Evolutionary conservation across 306 rosid species (phyloP), one percentile per base, ranked within the genome.

Genomic region (Delonix regia): DNA sequence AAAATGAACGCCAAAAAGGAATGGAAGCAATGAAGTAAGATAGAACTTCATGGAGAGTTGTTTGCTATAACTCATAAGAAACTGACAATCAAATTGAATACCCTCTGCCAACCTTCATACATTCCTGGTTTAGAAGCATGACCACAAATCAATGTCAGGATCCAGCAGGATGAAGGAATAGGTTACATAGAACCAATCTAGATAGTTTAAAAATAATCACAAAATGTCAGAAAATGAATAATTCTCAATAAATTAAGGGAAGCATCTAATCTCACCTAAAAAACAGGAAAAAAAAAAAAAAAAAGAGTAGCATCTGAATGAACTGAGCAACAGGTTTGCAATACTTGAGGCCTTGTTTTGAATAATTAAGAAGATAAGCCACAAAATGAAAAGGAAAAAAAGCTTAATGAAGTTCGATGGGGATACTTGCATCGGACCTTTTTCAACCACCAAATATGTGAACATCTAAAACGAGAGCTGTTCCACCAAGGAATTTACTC

Each of bases 11-110:
- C 63, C 44, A 65, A 90, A 83, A 82, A 92, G 84, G 47, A 81
- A 75, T 71, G 76, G 66, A 51, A 78, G 73, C 83, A 75, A 78
- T 34, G 86, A 84, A 76, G 78, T 72, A 25, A 69, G 74, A 78
- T 60, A 33, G 76, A 86, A 72, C 91, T 81, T 87, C 98, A 94
- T 90, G 79, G 88, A 81, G 83, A 71, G 73, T 61, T 70, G 75
- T 56, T 80, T 79, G 22, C 51, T 60, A 71, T 48, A 38, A 68
- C 74, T 61, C 69, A 62, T 76, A n/a, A 55, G 69, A 81, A 68
- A 36, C 69, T 53, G 84, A 73, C 80, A 34, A 59, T 61, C 83
- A n/a, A 82, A 78, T 56, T 36, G 64, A 77, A 84, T 49, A 64
- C 63, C 44, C 67, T 62, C 85, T 24, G 33, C 72, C 71, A 75